Percentiles rank a stretch among this genome's conserved stretches.
Evolutionary conservation across 768 basidiomycete species (phyloP).

Genomic region (Mycena amicta): DNA sequence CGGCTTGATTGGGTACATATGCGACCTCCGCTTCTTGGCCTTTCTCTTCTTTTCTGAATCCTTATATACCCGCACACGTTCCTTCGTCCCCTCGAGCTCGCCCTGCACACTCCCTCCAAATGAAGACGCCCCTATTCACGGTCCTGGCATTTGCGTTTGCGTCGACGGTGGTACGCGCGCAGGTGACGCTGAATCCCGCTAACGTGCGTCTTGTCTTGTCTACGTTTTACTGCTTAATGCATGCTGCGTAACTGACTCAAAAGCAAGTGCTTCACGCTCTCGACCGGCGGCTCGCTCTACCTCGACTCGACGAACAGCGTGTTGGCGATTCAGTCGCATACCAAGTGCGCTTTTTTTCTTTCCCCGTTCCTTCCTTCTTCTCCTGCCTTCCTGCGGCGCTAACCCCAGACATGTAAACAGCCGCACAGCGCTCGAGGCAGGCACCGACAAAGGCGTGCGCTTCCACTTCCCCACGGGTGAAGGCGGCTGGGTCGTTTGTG

Average conservation of each 20-base stretch:
- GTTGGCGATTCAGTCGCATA: conserved; percentile 13
- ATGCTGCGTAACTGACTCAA: background rate
- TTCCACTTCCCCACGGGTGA: conserved; percentile 21
- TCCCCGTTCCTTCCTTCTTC: background rate
- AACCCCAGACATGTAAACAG: background rate
- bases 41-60: background rate
- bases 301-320: conserved; percentile 23
- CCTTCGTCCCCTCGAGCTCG: background rate
- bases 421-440: conserved; percentile 15
- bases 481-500: conserved; percentile 21
- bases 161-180: background rate
- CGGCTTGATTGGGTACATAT: background rate
- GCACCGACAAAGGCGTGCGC: conserved; percentile 19
- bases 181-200: background rate
- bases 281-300: conserved; percentile 14
- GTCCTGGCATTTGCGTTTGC: background rate
- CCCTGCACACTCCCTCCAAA: no score
- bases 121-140: no score
- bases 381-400: no score
- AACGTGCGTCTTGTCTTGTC: background rate
- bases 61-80: background rate
- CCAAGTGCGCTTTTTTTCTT: conserved; percentile 6
- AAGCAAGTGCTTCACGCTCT: conserved; percentile 19
- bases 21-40: background rate
- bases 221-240: background rate